phyloP scores from a whole-genome alignment of 805 yeast species.

The Candida tallmaniae region DNA sequence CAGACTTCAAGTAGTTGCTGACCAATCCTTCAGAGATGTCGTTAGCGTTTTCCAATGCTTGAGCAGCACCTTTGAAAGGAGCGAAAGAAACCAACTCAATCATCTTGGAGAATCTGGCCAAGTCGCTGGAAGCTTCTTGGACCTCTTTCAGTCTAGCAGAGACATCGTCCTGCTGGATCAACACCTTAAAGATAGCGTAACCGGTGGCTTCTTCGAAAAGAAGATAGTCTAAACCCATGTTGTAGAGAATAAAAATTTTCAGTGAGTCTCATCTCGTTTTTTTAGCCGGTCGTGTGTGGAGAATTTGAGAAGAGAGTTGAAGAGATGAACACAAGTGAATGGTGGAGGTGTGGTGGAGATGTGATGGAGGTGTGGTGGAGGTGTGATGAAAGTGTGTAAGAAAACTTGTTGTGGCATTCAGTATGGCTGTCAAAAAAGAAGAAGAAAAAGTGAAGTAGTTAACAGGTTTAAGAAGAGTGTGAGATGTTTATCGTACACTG shows the following conservation, averaged over 20 bases:
- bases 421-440: too few species aligned
- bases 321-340: too few species aligned
- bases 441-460: too few species aligned
- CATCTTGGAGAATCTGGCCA: conserved; percentile 84
- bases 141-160: conserved; percentile 92
- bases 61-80: conserved; percentile 99
- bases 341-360: too few species aligned
- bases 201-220: conserved; percentile 99
- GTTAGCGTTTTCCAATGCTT: conserved; percentile 96
- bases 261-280: conserved; percentile 5
- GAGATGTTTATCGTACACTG: too few species aligned
- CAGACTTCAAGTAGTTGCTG: conserved; percentile 83
- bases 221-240: conserved; percentile 77
- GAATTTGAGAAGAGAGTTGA: too few species aligned
- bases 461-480: too few species aligned
- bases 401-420: too few species aligned
- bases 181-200: conserved; percentile 92
- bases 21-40: conserved; percentile 97
- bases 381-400: too few species aligned
- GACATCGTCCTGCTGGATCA: conserved; percentile 88
- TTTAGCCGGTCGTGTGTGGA: too few species aligned
- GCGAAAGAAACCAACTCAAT: conserved; percentile 93
- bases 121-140: conserved; percentile 82
- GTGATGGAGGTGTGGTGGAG: too few species aligned
- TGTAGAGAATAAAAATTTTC: conserved; percentile 8